Percentiles rank a stretch among this genome's conserved stretches.
phyloP scores from a whole-genome alignment of 176 grass and related monocot genomes.

The Aegilops speltoides region DNA sequence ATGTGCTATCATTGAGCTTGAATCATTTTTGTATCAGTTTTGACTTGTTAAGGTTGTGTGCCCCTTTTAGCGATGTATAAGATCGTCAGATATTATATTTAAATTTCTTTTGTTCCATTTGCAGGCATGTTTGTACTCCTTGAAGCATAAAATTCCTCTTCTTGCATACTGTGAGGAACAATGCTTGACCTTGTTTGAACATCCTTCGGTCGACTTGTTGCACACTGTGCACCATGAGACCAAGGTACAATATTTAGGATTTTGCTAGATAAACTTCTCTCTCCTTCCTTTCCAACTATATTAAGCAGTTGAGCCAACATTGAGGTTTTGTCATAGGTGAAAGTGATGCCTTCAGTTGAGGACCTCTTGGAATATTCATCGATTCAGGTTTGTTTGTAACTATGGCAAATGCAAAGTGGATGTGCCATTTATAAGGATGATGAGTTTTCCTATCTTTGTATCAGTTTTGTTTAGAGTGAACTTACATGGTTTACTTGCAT shows the following conservation, averaged over 20 bases:
- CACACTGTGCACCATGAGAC: slow-evolving; percentile 62
- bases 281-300: slow-evolving; percentile 8
- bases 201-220: slow-evolving; percentile 68
- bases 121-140: slow-evolving; percentile 77
- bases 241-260: slow-evolving; percentile 52
- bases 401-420: neutral
- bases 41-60: neutral
- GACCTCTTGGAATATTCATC: slow-evolving; percentile 61
- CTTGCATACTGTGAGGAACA: slow-evolving; percentile 63
- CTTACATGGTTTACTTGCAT: slow-evolving; percentile 25
- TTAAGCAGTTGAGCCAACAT: neutral
- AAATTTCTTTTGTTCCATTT: slow-evolving; percentile 28
- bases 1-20: neutral
- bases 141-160: slow-evolving; percentile 78
- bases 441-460: neutral
- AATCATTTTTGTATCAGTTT: neutral
- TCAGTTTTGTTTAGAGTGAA: neutral
- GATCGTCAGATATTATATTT: neutral
- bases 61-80: neutral
- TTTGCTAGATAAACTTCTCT: slow-evolving; percentile 8
- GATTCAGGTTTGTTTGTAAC: slow-evolving; percentile 72
- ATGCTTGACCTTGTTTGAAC: slow-evolving; percentile 73
- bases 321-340: slow-evolving; percentile 50
- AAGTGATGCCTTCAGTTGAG: slow-evolving; percentile 68
- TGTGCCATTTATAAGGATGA: neutral